Evolutionary conservation across 768 basidiomycete genomes (phyloP).

Genomic region (Auricularia sp.): DNA sequence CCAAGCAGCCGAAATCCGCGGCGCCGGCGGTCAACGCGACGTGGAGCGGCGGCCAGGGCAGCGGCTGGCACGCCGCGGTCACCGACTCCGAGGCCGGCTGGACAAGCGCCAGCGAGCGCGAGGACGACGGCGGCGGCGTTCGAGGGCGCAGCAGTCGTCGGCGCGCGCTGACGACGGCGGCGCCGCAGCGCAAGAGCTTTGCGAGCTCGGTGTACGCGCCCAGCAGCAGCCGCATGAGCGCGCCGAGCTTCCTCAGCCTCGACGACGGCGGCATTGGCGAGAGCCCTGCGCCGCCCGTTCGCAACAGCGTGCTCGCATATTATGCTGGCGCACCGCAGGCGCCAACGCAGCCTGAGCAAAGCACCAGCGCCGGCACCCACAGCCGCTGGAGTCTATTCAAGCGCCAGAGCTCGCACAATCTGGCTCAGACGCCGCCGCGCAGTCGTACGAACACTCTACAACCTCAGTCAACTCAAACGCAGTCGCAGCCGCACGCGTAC

Average conservation of each 20-base stretch:
- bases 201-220: not conserved
- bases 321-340: not conserved
- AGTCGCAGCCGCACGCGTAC: not conserved
- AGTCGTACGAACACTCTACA: too few relatives aligned
- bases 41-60: too few relatives aligned
- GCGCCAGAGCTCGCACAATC: not conserved
- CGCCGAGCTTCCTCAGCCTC: not conserved
- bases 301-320: not conserved
- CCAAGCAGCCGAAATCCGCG: constrained; percentile 14
- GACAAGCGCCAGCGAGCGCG: too few relatives aligned
- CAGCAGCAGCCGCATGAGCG: not conserved
- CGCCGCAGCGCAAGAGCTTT: not conserved
- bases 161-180: too few relatives aligned
- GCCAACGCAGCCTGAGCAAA: not conserved
- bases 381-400: not conserved
- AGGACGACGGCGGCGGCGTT: too few relatives aligned
- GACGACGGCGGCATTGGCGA: not conserved
- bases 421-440: too few relatives aligned
- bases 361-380: not conserved
- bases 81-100: too few relatives aligned
- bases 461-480: not conserved
- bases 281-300: not conserved
- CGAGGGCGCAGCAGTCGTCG: too few relatives aligned
- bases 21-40: not conserved
- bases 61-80: too few relatives aligned